Evolutionary conservation across 2,329 filamentous ascomycete species (phyloP), one percentile per base, ranked within the genome.

Genomic region (Dactylellina sp.): DNA sequence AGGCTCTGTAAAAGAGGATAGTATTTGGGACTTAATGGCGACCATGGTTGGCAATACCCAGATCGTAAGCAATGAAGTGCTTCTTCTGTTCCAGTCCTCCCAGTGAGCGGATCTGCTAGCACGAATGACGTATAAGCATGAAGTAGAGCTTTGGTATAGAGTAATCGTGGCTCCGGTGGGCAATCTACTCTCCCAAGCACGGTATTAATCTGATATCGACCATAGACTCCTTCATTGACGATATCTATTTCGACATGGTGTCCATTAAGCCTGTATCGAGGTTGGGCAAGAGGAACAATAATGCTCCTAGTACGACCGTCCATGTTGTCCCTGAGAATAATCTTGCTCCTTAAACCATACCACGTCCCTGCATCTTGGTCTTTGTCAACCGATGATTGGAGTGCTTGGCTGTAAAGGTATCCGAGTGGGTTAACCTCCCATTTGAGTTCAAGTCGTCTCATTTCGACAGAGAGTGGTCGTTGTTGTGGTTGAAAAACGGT

Each of bases 111-210:
- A 77, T 91, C 89, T 0, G 86, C 84, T 0, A 90, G 37, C 0
- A 84, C 76, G 32, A 84, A 86, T 0, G 88, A 88, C 0, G 89
- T 91, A 2, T 84, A 79, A 0, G 88, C 89, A 77, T 91, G 89
- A 0, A 88, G 78, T 2, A 84, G 79, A 0, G 87, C 87, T 76
- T 88, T 89, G 0, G 81, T 81, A 63, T 88, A 88, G 0, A 87
- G 79, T 0, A 88, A 79, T 0, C 78, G 78, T 0, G 86, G 86
- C 49, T 90, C 88, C 0, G 85, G 81, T 0, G 88, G 82, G 39
- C 87, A 89, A 1, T 85, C 83, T 0, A 91, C 79, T 0, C 86
- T 83, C 0, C 85, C 84, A 1, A 91, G 81, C 0, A 85, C 77
- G 0, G 82, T 77, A 50, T 90, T 84, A 46, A 90, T 84, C 0